A percentile compares a stretch with the other conserved stretches of the same genome.
These are phyloP conservation scores for Alnus glutinosa DNA, from an alignment of 306 rosid species.

Conservation along the genomic window DNA sequence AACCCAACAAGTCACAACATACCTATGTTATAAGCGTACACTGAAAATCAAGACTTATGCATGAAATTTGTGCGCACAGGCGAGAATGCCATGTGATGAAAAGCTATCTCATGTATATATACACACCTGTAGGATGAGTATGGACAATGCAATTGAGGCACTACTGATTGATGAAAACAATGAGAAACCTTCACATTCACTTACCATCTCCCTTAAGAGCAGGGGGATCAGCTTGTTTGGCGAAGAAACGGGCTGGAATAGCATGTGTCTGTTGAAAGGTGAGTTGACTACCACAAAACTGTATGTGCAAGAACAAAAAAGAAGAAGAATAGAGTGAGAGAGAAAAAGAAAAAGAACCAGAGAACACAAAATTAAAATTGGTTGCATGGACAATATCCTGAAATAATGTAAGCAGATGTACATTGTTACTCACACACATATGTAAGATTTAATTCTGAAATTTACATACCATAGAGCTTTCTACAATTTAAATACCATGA, in stretches of 20 bases:
- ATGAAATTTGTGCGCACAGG: no score
- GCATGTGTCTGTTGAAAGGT: constrained; percentile 62
- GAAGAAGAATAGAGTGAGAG: not conserved
- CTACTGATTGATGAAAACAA: constrained; percentile 1
- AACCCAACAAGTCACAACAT: not conserved
- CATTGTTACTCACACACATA: not conserved
- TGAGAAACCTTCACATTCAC: constrained; percentile 31
- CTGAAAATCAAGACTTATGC: not conserved
- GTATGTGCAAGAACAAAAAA: constrained; percentile 12
- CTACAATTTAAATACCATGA: not conserved
- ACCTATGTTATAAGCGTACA: not conserved
- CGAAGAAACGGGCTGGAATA: constrained; percentile 74
- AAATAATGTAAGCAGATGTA: not conserved
- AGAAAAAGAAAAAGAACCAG: not conserved
- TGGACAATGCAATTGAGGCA: not conserved
- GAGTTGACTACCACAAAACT: constrained; percentile 65
- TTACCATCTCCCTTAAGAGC: constrained; percentile 89
- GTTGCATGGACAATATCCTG: not conserved
- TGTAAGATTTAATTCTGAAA: not conserved
- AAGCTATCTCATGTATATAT: not conserved
- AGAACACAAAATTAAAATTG: not conserved
- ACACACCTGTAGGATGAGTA: not conserved
- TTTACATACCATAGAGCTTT: not conserved
- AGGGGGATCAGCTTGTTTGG: constrained; percentile 65
- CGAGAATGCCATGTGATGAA: not conserved